A percentile compares a stretch with the other conserved stretches of the same genome.
phyloP scores from a whole-genome alignment of 2,329 filamentous ascomycete genomes.

The Sclerotinia subarctica region DNA sequence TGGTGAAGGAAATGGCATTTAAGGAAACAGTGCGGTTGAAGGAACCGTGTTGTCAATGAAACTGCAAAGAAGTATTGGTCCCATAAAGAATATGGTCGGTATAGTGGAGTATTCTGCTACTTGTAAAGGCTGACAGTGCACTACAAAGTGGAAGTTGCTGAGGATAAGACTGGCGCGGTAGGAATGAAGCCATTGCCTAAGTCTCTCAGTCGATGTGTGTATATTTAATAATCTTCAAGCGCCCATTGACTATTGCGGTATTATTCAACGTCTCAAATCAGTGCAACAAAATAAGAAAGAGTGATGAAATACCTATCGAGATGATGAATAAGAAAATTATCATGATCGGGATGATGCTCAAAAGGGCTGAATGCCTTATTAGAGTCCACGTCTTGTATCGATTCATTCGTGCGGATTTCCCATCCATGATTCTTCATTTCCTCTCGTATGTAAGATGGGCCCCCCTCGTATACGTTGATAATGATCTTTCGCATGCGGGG shows the following conservation, averaged over 20 bases:
- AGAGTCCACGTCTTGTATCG: conserved; percentile 22
- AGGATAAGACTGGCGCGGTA: background rate
- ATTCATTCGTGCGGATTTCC: conserved; percentile 27
- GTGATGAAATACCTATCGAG: background rate
- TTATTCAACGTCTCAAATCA: background rate
- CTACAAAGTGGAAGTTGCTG: conserved; percentile 9
- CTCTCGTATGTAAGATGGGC: conserved; percentile 25
- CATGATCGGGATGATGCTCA: conserved; percentile 3
- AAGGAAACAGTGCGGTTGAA: background rate
- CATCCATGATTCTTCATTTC: conserved; percentile 31
- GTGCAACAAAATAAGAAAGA: background rate
- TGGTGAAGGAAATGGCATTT: background rate
- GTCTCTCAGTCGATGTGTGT: background rate
- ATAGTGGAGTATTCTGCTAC: conserved; percentile 8
- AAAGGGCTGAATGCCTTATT: conserved; percentile 20
- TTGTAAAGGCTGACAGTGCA: background rate
- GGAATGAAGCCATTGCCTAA: background rate
- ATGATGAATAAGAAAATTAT: background rate
- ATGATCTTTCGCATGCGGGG: conserved; percentile 31
- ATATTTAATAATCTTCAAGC: background rate
- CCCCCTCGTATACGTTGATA: conserved; percentile 28
- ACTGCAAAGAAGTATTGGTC: background rate
- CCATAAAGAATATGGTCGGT: background rate
- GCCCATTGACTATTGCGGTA: background rate
- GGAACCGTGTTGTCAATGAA: background rate